Conservation (phyloP, 805 yeast species). For the Ogataea glucozyma region DNA sequence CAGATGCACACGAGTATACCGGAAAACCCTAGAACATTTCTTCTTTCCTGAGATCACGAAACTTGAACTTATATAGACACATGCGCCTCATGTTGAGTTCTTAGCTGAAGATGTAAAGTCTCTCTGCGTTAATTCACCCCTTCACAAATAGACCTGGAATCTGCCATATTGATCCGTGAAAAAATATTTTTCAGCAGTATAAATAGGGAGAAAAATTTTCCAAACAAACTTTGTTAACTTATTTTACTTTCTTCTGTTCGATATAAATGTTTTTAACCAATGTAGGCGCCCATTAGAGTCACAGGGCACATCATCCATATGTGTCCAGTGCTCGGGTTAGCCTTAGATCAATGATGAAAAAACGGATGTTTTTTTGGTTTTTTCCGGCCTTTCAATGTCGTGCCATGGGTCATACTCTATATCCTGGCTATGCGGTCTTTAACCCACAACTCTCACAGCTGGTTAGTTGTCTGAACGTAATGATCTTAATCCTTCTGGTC, state of each 20-base stretch:
- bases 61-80: too few relatives aligned
- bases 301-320: slow-evolving; percentile 57
- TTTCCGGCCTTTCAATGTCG: slow-evolving; percentile 58
- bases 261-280: slow-evolving; percentile 31
- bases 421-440: slow-evolving; percentile 71
- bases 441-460: slow-evolving; percentile 50
- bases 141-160: not conserved
- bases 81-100: too few relatives aligned
- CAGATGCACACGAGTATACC: slow-evolving; percentile 63
- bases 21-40: slow-evolving; percentile 33
- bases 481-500: not conserved
- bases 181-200: not conserved
- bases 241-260: slow-evolving; percentile 2
- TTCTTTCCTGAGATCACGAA: too few relatives aligned
- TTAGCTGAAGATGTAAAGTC: not conserved
- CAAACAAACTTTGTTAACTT: slow-evolving; percentile 18
- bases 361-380: slow-evolving; percentile 36
- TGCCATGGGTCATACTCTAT: slow-evolving; percentile 40
- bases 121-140: not conserved
- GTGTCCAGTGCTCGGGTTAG: slow-evolving; percentile 87
- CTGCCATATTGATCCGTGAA: slow-evolving; percentile 1
- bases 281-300: slow-evolving; percentile 86
- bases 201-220: slow-evolving; percentile 9
- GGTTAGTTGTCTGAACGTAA: not conserved
- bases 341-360: slow-evolving; percentile 61